Evolutionary conservation across 2,329 filamentous ascomycete genomes (phyloP).

Genomic region (Sclerotinia glacialis): DNA sequence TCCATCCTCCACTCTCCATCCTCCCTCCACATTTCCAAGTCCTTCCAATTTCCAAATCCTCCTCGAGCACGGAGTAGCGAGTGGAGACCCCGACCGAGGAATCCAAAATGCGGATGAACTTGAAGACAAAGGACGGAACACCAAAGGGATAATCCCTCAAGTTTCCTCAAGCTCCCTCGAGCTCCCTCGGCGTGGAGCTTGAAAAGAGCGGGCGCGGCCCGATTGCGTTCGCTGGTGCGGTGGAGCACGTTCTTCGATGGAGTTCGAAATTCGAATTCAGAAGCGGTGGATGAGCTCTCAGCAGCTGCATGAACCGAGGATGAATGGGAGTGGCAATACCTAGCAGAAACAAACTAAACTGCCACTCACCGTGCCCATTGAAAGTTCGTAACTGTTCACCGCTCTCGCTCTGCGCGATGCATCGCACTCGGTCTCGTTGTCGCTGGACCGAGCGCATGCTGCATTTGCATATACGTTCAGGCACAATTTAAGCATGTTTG

Average conservation of each 20-base stretch:
- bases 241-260: slow-evolving; percentile 14
- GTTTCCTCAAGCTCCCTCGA: slow-evolving; percentile 8
- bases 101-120: slow-evolving; percentile 9
- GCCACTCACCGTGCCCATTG: not conserved
- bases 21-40: slow-evolving; percentile 12
- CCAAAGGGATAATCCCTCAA: not conserved
- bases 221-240: slow-evolving; percentile 3
- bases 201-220: slow-evolving; percentile 1
- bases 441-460: not conserved
- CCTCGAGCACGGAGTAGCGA: not conserved
- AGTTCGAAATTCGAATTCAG: not conserved
- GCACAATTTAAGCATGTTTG: not conserved
- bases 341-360: slow-evolving; percentile 2
- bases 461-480: not conserved
- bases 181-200: slow-evolving; percentile 8
- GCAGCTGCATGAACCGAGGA: not conserved
- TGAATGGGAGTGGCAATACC: not conserved
- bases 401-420: not conserved
- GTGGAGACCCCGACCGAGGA: slow-evolving; percentile 9
- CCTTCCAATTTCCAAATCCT: not conserved
- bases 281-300: slow-evolving; percentile 6
- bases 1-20: slow-evolving; percentile 19
- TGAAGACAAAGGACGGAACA: slow-evolving; percentile 2
- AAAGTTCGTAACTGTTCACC: not conserved
- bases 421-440: not conserved